phyloP scores from a whole-genome alignment of 148 eudicot genomes.

The Arbutus unedo region DNA sequence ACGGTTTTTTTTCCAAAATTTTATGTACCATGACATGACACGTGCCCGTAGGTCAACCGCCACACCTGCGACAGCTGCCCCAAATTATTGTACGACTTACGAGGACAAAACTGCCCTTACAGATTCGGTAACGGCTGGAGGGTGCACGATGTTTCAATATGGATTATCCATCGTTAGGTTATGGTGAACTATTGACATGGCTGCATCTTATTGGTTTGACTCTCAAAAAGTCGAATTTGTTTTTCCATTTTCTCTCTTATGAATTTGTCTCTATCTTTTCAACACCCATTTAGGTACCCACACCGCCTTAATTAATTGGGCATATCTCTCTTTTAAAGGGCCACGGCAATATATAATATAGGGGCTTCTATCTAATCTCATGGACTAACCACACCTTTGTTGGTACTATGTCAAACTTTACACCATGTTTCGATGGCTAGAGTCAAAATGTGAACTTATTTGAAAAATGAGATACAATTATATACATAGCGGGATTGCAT shows the following conservation, averaged over 20 bases:
- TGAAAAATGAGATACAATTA: background rate
- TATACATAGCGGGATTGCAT: background rate
- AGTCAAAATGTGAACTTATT: background rate
- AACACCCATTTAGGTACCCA: background rate
- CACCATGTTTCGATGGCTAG: background rate
- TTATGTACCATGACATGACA: background rate
- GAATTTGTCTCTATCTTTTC: background rate
- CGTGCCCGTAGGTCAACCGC: background rate
- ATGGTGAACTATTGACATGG: background rate
- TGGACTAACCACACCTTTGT: no score
- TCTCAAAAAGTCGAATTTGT: background rate
- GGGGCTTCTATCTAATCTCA: background rate
- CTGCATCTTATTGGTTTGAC: background rate
- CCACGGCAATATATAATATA: background rate
- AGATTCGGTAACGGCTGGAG: conserved; percentile 1
- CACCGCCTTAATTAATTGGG: background rate
- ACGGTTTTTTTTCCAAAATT: no score
- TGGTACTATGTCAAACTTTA: no score
- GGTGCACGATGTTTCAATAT: background rate
- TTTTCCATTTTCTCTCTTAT: background rate
- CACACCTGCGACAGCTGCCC: background rate
- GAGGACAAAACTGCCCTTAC: conserved; percentile 11
- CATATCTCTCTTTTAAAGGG: background rate
- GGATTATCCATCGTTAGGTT: background rate
- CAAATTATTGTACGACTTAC: background rate